Base-by-base conservation (phyloP, 805 yeast genomes). In the Pichia exigua region DNA sequence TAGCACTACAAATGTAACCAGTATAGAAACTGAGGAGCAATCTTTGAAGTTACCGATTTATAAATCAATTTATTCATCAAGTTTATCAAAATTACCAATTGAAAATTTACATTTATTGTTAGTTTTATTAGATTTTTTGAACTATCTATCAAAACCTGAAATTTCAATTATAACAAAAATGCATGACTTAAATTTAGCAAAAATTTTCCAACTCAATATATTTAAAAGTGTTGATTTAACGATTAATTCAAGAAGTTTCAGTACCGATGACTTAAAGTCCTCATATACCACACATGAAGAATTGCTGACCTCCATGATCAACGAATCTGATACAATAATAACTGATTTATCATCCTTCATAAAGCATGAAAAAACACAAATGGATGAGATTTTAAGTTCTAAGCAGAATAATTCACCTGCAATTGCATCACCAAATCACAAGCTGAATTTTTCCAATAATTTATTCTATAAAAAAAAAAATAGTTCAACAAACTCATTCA, bases 131-230 rank as follows among this genome's bases (percentile, higher is more conserved):
- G 30, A 56, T 10, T 65, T 68, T 44, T 57, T 69, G 27, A 55
- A 59, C 46, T 50, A 56, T 24, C 47, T 69, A 11, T 47, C 61
- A 10, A 45, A 51, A 24, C 63, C 62, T 4, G 57, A 58, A 13
- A 48, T 59, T 9, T 63, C 60, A 26, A 50, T 56, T 22, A 57
- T 60, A 35, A 71, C 74, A 17, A 67, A 66, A 54, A 71, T 71
- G 75, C 60, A 66, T 22, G 51, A 71, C 3, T 59, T 61, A 18
- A 71, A 70, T 49, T 47, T 71, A 35, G 63, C 73, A 9, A 71
- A 70, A 49, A 65, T 71, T 49, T 69, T 71, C 55, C 75, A 71
- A 54, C 59, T 69, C 21, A 62, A 67, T 48, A 62, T 70, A 21
- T 71, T 71, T 55, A 67, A 66, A 44, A 60, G 61, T 44, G 67